Percentiles rank a stretch among this genome's conserved stretches.
Conservation (phyloP, 2,329 filamentous ascomycete species). For the Cytospora leucostoma region DNA sequence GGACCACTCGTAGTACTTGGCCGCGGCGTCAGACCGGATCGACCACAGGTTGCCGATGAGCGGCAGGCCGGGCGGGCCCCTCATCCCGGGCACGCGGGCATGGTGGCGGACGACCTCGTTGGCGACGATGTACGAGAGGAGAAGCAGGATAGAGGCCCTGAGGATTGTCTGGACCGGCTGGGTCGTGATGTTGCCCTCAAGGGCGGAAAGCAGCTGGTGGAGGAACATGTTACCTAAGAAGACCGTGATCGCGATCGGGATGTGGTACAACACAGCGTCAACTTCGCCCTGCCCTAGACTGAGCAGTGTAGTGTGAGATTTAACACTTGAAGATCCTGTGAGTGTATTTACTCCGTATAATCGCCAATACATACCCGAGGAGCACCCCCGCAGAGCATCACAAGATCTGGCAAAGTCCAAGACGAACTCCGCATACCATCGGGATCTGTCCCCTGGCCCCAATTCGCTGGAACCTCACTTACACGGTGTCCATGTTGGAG, state of each 20-base stretch:
- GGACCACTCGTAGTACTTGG: constrained; percentile 48
- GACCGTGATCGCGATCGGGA: not conserved
- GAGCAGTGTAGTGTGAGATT: not conserved
- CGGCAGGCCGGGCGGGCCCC: constrained; percentile 52
- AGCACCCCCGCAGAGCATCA: not conserved
- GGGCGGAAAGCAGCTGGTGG: not conserved
- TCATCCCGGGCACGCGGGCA: constrained; percentile 48
- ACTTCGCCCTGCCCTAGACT: not conserved
- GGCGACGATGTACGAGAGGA: constrained; percentile 47
- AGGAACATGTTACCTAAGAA: not conserved
- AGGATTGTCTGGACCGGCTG: constrained; percentile 9
- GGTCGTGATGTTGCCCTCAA: not conserved
- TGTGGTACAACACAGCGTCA: not conserved
- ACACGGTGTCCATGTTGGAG: not conserved
- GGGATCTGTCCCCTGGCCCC: not conserved
- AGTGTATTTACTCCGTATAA: no score
- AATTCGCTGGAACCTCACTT: not conserved
- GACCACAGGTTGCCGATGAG: constrained; percentile 58
- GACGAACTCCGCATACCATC: constrained; percentile 13
- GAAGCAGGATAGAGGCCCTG: constrained; percentile 27
- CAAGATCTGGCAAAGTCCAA: not conserved
- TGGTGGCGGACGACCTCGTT: constrained; percentile 51
- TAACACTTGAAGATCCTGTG: not conserved
- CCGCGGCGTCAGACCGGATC: constrained; percentile 56
- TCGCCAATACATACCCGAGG: not conserved